Evolutionary conservation across 345 rosid species (phyloP).

Genomic region (Ceriops zippeliana): DNA sequence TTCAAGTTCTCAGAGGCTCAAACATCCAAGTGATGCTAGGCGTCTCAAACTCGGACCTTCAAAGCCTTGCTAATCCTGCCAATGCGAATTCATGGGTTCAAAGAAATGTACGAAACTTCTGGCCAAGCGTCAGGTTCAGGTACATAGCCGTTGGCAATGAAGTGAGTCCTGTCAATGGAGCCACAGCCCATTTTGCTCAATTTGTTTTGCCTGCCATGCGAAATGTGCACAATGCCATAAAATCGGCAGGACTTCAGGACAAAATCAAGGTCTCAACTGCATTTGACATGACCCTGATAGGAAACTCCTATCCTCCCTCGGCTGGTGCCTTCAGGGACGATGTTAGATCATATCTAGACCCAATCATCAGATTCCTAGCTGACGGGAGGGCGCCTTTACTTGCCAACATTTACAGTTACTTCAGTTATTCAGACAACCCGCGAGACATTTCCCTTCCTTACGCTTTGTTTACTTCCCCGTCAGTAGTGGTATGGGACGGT

Average conservation of each 20-base stretch:
- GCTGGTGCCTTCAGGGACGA: conserved; percentile 35
- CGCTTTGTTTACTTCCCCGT: conserved; percentile 30
- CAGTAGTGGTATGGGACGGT: conserved; percentile 27
- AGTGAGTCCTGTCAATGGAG: conserved; percentile 33
- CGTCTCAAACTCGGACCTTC: conserved; percentile 39
- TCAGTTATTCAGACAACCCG: conserved; percentile 31
- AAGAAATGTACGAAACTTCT: conserved; percentile 27
- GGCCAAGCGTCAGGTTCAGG: conserved; percentile 31
- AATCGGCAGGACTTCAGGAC: conserved; percentile 30
- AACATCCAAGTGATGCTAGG: conserved; percentile 43
- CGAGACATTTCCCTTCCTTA: conserved; percentile 29
- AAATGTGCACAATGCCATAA: conserved; percentile 31
- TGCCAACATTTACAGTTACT: conserved; percentile 39
- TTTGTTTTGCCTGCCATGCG: conserved; percentile 35
- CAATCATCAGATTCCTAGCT: conserved; percentile 26
- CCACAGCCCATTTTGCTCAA: conserved; percentile 18
- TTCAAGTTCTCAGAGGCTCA: conserved; percentile 42
- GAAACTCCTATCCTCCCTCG: conserved; percentile 39
- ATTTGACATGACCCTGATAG: conserved; percentile 35
- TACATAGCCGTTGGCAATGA: conserved; percentile 51
- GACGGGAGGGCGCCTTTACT: conserved; percentile 21
- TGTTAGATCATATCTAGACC: conserved; percentile 25
- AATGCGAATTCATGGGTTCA: conserved; percentile 39
- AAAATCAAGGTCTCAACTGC: conserved; percentile 43
- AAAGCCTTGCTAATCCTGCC: conserved; percentile 27